These are phyloP conservation scores for Spathaspora gorwiae DNA, from an alignment of 805 yeast genomes.

Conservation along the genomic window DNA sequence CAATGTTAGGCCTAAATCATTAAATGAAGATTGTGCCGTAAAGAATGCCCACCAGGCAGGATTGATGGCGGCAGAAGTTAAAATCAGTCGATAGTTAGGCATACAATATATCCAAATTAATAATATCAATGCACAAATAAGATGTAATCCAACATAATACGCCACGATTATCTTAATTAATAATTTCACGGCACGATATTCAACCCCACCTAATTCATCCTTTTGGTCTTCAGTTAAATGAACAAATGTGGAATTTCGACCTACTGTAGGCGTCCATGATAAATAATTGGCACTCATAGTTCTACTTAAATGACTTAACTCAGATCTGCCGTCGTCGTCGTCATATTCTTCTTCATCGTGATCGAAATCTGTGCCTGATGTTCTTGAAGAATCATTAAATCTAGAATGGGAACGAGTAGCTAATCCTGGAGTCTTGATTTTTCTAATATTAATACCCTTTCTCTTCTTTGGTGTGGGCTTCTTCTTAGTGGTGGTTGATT, in stretches of 20 bases:
- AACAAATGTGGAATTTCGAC: conserved; percentile 88
- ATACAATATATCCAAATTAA: conserved; percentile 57
- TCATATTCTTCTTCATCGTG: conserved; percentile 12
- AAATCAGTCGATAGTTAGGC: conserved; percentile 35
- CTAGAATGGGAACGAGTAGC: neutral
- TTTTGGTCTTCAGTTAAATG: conserved; percentile 78
- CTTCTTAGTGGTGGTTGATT: neutral
- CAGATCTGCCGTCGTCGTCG: conserved; percentile 4
- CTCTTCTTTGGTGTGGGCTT: neutral
- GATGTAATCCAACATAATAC: conserved; percentile 76
- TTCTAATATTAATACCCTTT: conserved; percentile 1
- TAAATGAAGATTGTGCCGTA: conserved; percentile 73
- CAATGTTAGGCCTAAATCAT: conserved; percentile 79
- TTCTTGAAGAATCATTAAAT: neutral
- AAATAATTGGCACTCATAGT: conserved; percentile 60
- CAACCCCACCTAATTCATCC: conserved; percentile 96
- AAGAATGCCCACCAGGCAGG: conserved; percentile 95
- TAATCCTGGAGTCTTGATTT: conserved; percentile 7
- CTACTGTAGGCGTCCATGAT: conserved; percentile 88
- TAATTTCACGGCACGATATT: conserved; percentile 82
- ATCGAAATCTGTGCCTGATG: conserved; percentile 6
- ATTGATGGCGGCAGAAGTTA: conserved; percentile 55
- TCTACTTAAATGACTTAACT: conserved; percentile 2
- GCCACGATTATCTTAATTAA: conserved; percentile 57
- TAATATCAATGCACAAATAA: conserved; percentile 48